A percentile compares a stretch with the other conserved stretches of the same genome.
Evolutionary conservation across 75 land plant species (phyloP).

Genomic region (Azolla pinnata): DNA sequence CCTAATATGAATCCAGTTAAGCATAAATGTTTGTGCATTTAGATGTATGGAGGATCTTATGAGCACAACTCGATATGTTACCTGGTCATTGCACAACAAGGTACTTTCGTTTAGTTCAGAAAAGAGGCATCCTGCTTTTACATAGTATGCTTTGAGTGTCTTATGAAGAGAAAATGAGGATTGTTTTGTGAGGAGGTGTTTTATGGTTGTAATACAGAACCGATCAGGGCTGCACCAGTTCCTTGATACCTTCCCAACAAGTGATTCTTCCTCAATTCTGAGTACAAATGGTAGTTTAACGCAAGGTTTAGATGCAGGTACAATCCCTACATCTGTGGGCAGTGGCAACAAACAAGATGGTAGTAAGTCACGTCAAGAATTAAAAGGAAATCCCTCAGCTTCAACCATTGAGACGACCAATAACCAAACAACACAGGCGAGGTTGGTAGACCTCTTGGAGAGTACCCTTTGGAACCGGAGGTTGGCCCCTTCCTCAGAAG

Average conservation of each 20-base stretch:
- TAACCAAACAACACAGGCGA: slow-evolving; percentile 54
- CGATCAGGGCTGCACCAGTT: slow-evolving; percentile 84
- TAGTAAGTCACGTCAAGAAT: slow-evolving; percentile 41
- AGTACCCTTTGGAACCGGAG: slow-evolving; percentile 90
- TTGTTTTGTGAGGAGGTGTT: too few relatives aligned
- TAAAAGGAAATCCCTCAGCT: slow-evolving; percentile 28
- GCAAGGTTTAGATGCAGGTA: slow-evolving; percentile 19
- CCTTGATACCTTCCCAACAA: slow-evolving; percentile 63
- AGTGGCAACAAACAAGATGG: slow-evolving; percentile 66
- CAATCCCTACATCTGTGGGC: slow-evolving; percentile 15
- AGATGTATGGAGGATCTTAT: slow-evolving; percentile 96
- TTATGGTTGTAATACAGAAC: slow-evolving; percentile 39
- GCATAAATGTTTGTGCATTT: slow-evolving; percentile 14
- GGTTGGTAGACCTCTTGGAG: slow-evolving; percentile 84
- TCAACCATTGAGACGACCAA: slow-evolving; percentile 24
- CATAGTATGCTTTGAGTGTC: too few relatives aligned
- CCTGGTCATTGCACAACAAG: slow-evolving; percentile 97
- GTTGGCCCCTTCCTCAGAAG: slow-evolving; percentile 87
- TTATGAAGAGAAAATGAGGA: too few relatives aligned
- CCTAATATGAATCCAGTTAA: too few relatives aligned
- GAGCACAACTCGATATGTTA: slow-evolving; percentile 96
- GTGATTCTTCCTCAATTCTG: slow-evolving; percentile 33
- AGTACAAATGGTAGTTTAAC: slow-evolving; percentile 7
- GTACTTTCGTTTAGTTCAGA: slow-evolving; percentile 14
- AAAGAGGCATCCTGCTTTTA: too few relatives aligned